Conservation (phyloP, 805 yeast species). For the Pichia phayaonensis region DNA sequence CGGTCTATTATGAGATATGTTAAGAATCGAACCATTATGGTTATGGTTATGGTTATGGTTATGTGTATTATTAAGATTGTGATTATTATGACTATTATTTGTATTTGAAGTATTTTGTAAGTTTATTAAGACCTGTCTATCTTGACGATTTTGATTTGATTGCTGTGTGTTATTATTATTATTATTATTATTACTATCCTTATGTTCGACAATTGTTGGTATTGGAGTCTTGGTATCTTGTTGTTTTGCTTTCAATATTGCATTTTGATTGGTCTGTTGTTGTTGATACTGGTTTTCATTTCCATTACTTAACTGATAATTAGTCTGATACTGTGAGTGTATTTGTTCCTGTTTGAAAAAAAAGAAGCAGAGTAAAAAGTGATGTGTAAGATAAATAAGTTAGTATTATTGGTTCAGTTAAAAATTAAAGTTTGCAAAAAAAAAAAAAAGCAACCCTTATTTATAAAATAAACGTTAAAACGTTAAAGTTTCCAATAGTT, state of each 20-base stretch:
- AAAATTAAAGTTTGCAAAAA: too few relatives aligned
- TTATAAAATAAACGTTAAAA: too few relatives aligned
- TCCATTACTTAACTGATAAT: background rate
- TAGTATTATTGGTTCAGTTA: background rate
- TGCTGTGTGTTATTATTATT: background rate
- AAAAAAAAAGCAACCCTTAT: too few relatives aligned
- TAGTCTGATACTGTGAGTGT: background rate
- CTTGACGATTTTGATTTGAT: background rate
- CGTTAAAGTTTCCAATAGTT: too few relatives aligned
- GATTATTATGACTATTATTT: too few relatives aligned
- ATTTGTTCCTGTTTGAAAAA: background rate
- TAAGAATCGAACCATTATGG: slow-evolving; percentile 3
- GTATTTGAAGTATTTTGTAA: slow-evolving; percentile 1
- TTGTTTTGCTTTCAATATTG: background rate
- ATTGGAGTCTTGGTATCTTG: background rate
- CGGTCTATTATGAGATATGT: slow-evolving; percentile 10
- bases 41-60: background rate
- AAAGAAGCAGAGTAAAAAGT: background rate
- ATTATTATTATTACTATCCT: background rate
- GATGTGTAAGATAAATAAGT: background rate
- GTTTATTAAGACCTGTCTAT: slow-evolving; percentile 3
- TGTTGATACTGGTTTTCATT: background rate
- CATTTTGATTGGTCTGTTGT: background rate
- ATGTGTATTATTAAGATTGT: too few relatives aligned
- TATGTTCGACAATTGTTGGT: background rate